Evolutionary conservation across 306 rosid genomes (phyloP).

Genomic region (Quercus gilva): DNA sequence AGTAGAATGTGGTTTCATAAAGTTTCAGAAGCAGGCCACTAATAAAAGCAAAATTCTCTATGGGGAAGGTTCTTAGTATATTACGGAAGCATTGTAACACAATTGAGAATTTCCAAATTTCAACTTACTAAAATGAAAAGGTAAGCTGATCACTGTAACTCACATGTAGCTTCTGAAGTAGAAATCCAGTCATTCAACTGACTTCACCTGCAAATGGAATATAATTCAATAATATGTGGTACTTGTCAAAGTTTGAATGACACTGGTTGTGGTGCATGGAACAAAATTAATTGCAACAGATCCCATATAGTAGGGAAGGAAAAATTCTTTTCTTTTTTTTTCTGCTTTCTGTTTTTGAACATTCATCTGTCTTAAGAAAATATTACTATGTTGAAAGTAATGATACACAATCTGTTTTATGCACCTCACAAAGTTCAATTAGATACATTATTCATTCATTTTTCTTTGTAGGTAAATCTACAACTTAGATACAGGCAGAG

Average conservation of each 20-base stretch:
- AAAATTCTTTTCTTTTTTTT: not conserved
- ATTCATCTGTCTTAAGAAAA: not conserved
- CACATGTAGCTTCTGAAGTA: constrained; percentile 70
- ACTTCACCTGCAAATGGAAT: constrained; percentile 62
- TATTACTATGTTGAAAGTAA: not conserved
- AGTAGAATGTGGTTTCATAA: not conserved
- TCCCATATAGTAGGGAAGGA: not conserved
- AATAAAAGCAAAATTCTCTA: not conserved
- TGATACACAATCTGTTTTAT: not conserved
- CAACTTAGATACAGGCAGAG: too few relatives aligned
- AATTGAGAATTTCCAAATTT: constrained; percentile 2
- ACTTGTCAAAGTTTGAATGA: not conserved
- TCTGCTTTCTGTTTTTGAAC: not conserved
- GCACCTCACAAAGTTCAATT: not conserved
- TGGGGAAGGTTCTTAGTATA: not conserved
- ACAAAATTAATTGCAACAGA: not conserved
- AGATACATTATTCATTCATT: not conserved
- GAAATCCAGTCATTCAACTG: constrained; percentile 88
- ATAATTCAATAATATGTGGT: not conserved
- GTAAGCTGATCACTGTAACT: constrained; percentile 35
- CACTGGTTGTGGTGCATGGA: not conserved
- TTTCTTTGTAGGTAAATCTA: too few relatives aligned
- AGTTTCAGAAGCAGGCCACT: not conserved
- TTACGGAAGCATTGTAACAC: constrained; percentile 1
- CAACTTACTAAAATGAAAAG: constrained; percentile 6